Evolutionary conservation across 805 yeast genomes (phyloP).

Genomic region (Hanseniaspora mollemarum): DNA sequence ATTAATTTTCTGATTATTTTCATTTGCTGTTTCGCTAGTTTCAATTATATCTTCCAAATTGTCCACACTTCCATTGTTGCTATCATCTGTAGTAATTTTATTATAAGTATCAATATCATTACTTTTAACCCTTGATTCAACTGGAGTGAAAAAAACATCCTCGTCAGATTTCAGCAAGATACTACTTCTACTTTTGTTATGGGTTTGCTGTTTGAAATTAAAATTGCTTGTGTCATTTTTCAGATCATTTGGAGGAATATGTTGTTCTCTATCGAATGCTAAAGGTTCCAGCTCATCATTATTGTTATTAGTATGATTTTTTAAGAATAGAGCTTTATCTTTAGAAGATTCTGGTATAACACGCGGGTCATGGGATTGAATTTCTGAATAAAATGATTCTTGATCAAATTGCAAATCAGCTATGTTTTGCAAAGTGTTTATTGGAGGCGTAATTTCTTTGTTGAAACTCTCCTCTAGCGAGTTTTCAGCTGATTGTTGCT

Average conservation of each 20-base stretch:
- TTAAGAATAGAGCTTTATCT: neutral
- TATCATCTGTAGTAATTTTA: neutral
- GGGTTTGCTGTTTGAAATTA: neutral
- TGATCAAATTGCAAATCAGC: conserved; percentile 7
- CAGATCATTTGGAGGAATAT: conserved; percentile 1
- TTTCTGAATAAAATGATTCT: conserved; percentile 11
- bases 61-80: neutral
- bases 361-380: conserved; percentile 11
- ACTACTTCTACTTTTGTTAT: neutral
- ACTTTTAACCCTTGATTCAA: neutral
- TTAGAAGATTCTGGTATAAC: neutral
- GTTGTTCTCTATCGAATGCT: neutral
- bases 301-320: neutral
- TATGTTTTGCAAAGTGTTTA: conserved; percentile 2
- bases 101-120: neutral
- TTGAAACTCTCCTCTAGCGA: neutral
- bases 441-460: neutral
- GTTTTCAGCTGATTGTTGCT: neutral
- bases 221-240: neutral
- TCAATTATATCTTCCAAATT: neutral
- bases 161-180: neutral
- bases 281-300: neutral
- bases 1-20: neutral
- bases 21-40: neutral
- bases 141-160: neutral